These are phyloP conservation scores for Epichloe hybrida DNA, from an alignment of 2,329 filamentous ascomycete genomes.

Conservation along the genomic window DNA sequence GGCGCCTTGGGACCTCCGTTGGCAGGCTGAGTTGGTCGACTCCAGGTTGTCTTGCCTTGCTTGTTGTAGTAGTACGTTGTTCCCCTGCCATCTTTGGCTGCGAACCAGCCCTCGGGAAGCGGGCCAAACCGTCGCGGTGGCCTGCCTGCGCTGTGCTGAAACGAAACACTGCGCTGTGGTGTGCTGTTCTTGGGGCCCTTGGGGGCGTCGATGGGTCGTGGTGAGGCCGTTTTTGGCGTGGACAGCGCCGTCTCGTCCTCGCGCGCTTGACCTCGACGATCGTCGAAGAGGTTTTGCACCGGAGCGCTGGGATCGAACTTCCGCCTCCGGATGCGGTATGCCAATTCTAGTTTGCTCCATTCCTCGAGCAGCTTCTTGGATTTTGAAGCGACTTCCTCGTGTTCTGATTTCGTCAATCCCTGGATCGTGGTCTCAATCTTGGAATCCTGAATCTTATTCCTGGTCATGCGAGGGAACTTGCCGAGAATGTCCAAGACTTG, in stretches of 20 bases:
- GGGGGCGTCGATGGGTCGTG: constrained; percentile 37
- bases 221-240: constrained; percentile 27
- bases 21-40: constrained; percentile 57
- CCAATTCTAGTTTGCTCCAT: constrained; percentile 83
- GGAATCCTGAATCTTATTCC: constrained; percentile 94
- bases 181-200: constrained; percentile 48
- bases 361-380: constrained; percentile 60
- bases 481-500: constrained; percentile 85
- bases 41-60: constrained; percentile 68
- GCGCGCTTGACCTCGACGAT: constrained; percentile 40
- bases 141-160: constrained; percentile 34
- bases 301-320: constrained; percentile 61
- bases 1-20: constrained; percentile 51
- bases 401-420: constrained; percentile 50
- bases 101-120: constrained; percentile 77
- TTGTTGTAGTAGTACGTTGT: constrained; percentile 77
- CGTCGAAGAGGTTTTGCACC: constrained; percentile 43
- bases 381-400: constrained; percentile 61
- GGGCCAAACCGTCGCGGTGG: constrained; percentile 39
- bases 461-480: constrained; percentile 76
- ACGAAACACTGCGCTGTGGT: constrained; percentile 37
- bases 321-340: constrained; percentile 84
- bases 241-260: constrained; percentile 26
- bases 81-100: constrained; percentile 56
- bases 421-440: constrained; percentile 80